Conservation (phyloP, 371 early-diverging fungal species). For the Actinomucor elegans region DNA sequence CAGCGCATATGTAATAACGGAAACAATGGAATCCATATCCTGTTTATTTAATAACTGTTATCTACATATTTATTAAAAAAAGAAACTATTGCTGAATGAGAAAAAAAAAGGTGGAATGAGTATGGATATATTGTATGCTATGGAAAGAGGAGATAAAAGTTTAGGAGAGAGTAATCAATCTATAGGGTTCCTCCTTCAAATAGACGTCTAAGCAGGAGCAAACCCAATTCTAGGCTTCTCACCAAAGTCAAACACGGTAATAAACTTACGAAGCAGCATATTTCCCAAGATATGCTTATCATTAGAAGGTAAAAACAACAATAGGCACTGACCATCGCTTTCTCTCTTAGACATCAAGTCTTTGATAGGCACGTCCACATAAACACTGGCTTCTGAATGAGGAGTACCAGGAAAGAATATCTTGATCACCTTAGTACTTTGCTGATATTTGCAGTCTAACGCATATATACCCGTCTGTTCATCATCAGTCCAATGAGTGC, state of each 20-base stretch:
- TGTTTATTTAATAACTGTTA: no score
- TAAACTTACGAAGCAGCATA: constrained; percentile 37
- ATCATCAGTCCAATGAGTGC: not conserved
- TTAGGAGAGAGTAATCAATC: no score
- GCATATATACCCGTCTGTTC: constrained; percentile 6
- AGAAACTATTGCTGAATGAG: no score
- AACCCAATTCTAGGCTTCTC: constrained; percentile 37
- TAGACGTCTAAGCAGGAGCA: constrained; percentile 17
- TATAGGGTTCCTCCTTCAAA: no score
- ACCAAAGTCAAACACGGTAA: constrained; percentile 47
- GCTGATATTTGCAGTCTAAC: constrained; percentile 27
- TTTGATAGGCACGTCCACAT: constrained; percentile 12
- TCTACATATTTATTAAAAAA: no score
- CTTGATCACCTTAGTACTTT: constrained; percentile 13
- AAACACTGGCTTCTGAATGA: not conserved
- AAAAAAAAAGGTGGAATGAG: no score
- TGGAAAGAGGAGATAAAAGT: no score
- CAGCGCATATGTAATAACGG: no score
- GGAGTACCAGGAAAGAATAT: constrained; percentile 17
- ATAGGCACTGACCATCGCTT: constrained; percentile 24
- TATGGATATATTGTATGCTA: no score
- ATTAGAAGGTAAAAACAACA: constrained; percentile 27
- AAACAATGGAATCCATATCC: no score
- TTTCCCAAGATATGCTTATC: constrained; percentile 38
- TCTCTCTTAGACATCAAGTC: constrained; percentile 18